These are phyloP conservation scores for Stephania yunnanensis DNA, from an alignment of 164 flowering plant species.

Conservation along the genomic window DNA sequence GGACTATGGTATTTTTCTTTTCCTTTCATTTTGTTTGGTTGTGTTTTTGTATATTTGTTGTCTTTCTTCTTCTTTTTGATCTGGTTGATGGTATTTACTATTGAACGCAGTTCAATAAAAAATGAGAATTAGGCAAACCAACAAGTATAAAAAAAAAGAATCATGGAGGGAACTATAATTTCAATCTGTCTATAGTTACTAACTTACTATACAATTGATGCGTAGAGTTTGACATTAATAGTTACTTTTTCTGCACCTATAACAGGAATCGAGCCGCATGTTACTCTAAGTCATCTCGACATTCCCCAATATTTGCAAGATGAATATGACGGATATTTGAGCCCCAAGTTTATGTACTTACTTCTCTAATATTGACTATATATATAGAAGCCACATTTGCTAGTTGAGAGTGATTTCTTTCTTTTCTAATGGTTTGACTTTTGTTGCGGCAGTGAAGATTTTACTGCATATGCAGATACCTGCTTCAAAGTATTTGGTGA, in stretches of 20 bases:
- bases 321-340: constrained; percentile 17
- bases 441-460: constrained; percentile 14
- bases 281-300: constrained; percentile 21
- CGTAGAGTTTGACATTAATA: too few relatives aligned
- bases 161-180: neutral
- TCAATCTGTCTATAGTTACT: too few relatives aligned
- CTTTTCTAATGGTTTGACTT: neutral
- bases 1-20: constrained; percentile 11
- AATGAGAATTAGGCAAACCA: neutral
- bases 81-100: neutral
- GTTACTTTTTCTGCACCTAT: neutral
- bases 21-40: neutral
- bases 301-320: constrained; percentile 23
- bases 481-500: constrained; percentile 21
- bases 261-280: constrained; percentile 21
- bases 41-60: neutral
- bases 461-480: constrained; percentile 12
- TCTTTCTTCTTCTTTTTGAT: neutral
- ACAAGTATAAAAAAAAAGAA: neutral
- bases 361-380: neutral
- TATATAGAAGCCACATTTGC: neutral
- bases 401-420: neutral
- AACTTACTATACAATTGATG: too few relatives aligned
- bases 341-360: constrained; percentile 21
- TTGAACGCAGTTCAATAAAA: neutral